Evolutionary conservation across 2,329 filamentous ascomycete species (phyloP), one percentile per base, ranked within the genome.

Genomic region (Waltergamsia citrina): DNA sequence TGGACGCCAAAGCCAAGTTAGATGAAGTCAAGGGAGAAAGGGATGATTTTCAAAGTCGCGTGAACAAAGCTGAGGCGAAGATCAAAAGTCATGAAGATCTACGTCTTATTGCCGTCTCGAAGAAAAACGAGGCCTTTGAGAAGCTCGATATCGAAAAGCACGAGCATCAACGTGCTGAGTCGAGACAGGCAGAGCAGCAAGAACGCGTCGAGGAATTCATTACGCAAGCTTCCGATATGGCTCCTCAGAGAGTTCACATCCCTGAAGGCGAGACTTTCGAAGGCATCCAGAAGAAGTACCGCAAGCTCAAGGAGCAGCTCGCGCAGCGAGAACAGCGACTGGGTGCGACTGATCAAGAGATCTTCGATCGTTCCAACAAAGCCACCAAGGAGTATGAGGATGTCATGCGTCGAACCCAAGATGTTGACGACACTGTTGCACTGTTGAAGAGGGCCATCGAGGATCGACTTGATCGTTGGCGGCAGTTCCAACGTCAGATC

Each of bases 401-500:
- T 15, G 65, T 66, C 6, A 56, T 53, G 33, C 54, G 54, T 9
- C 56, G 65, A 29, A 62, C 67, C 9, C 43, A 50, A 21, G 56
- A 57, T n/a, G 44, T 60, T 4, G 41, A 56, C 36, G 51, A 60
- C 34, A 66, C 63, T 17, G 62, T 71, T 31, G 46, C 38, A 6
- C 51, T 50, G 1, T 53, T 80, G 24, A 71, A 72, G 45, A 48
- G 65, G 21, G 76, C 86, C 1, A 72, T 94, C 26, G 59, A 63
- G 8, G 64, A 81, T 37, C 84, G 92, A 12, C 71, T 84, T 37
- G 62, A 69, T 19, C 78, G 86, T 45, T 98, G 87, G 83, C 69
- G 75, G 37, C 67, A 72, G 33, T 96, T 98, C 57, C 82, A 90
- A 47, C 73, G 78, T 18, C 75, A 79, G 45, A 95, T 98, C 48